Conservation (phyloP, 192 early-diverging fungal genomes). For the Coemansia sp. region DNA sequence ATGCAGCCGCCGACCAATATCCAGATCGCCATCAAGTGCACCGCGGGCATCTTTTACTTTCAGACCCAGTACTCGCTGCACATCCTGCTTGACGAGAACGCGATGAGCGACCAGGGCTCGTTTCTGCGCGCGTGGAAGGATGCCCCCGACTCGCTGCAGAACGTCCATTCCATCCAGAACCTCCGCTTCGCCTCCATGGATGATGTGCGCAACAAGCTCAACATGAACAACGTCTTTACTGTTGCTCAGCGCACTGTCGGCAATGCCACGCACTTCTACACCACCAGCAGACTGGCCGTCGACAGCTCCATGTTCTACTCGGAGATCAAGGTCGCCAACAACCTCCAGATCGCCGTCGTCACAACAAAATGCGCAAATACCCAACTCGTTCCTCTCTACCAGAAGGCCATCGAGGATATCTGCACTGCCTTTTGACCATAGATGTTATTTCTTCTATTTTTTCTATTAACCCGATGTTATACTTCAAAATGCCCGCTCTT, state of each 20-base stretch:
- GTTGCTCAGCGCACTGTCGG: conserved; percentile 64
- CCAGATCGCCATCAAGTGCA: conserved; percentile 72
- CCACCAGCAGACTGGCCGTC: conserved; percentile 52
- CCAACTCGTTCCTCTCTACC: conserved; percentile 43
- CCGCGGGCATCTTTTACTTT: conserved; percentile 69
- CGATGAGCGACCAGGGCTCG: conserved; percentile 48
- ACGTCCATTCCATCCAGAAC: conserved; percentile 18
- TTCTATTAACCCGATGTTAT: background rate
- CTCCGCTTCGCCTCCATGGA: conserved; percentile 46
- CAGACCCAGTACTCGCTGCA: conserved; percentile 65
- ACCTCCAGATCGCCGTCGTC: conserved; percentile 39
- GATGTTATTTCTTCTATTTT: background rate
- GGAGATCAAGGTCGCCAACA: conserved; percentile 63
- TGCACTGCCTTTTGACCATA: conserved; percentile 37
- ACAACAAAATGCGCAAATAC: conserved; percentile 47
- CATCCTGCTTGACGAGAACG: conserved; percentile 57
- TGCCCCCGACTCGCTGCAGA: conserved; percentile 41
- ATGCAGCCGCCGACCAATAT: conserved; percentile 64
- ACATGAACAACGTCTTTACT: conserved; percentile 63
- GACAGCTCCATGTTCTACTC: conserved; percentile 63
- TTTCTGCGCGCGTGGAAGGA: conserved; percentile 62
- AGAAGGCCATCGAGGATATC: conserved; percentile 53
- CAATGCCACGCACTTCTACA: conserved; percentile 62
- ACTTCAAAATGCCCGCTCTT: too few relatives aligned
- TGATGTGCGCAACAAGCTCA: conserved; percentile 59